Conservation (phyloP, 176 grass and related monocot genomes). For the Oryza nivara region DNA sequence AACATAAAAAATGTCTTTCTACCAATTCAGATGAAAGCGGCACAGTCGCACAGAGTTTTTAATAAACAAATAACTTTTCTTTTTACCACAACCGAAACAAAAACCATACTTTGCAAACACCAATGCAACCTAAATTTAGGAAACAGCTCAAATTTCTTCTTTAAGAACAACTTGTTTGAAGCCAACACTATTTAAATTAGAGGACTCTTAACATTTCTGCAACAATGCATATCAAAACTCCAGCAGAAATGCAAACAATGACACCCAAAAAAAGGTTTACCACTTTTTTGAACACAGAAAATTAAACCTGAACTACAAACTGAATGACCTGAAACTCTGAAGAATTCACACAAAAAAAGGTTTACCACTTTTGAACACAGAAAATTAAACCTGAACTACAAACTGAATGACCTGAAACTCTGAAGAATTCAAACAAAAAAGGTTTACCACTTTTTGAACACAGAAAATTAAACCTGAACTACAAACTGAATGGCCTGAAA, state of each 20-base stretch:
- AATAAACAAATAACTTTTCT: neutral
- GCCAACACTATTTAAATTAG: neutral
- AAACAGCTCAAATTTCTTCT: neutral
- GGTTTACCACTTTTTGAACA: neutral
- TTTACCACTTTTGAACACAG: neutral
- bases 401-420: neutral
- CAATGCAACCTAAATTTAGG: slow-evolving; percentile 6
- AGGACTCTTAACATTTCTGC: neutral
- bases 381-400: neutral
- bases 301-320: neutral
- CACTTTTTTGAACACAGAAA: neutral
- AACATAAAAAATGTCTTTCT: neutral
- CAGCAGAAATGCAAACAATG: neutral
- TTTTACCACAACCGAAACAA: neutral
- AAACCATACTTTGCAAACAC: neutral
- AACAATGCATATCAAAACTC: slow-evolving; percentile 7
- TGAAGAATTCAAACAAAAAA: neutral
- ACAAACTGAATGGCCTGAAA: neutral
- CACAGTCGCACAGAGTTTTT: neutral
- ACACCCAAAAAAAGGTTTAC: neutral
- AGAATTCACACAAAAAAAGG: neutral
- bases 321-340: neutral
- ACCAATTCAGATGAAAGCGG: slow-evolving; percentile 16
- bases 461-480: neutral
- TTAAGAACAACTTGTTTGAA: neutral